Conservation (phyloP, 1,284 basidiomycete genomes). For the Tilletia indica region DNA sequence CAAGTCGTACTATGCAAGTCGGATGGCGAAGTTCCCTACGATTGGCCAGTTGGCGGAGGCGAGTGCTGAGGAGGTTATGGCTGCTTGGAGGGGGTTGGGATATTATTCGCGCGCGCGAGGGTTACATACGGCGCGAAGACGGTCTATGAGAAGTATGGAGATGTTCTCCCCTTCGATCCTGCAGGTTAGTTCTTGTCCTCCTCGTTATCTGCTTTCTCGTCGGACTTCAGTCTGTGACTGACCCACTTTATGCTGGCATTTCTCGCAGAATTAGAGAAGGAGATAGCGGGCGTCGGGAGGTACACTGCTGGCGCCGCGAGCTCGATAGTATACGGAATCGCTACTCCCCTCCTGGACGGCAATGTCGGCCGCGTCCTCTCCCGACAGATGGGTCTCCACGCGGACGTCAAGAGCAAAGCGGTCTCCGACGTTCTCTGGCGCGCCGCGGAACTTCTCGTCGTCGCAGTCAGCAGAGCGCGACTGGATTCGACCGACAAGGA, state of each 20-base stretch:
- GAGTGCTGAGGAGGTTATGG: no score
- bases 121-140: constrained; percentile 46
- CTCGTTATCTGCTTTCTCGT: not conserved
- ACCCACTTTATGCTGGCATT: constrained; percentile 57
- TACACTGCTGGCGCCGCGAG: constrained; percentile 67
- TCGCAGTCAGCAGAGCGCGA: not conserved
- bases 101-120: no score
- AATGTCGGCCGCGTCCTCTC: constrained; percentile 49
- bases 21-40: no score
- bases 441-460: constrained; percentile 39
- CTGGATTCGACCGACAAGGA: not conserved
- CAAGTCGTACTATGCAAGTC: no score
- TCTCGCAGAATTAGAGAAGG: constrained; percentile 73
- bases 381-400: constrained; percentile 45
- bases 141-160: constrained; percentile 53
- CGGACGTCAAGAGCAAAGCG: constrained; percentile 42
- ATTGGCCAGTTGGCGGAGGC: no score
- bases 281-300: constrained; percentile 83
- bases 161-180: constrained; percentile 66
- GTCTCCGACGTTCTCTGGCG: constrained; percentile 49
- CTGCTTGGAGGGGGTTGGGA: no score
- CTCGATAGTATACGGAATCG: constrained; percentile 49
- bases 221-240: not conserved
- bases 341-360: constrained; percentile 50
- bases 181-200: not conserved